Base-by-base conservation (phyloP, 495 filamentous ascomycete genomes). In the Aspergillus nanangensis region DNA sequence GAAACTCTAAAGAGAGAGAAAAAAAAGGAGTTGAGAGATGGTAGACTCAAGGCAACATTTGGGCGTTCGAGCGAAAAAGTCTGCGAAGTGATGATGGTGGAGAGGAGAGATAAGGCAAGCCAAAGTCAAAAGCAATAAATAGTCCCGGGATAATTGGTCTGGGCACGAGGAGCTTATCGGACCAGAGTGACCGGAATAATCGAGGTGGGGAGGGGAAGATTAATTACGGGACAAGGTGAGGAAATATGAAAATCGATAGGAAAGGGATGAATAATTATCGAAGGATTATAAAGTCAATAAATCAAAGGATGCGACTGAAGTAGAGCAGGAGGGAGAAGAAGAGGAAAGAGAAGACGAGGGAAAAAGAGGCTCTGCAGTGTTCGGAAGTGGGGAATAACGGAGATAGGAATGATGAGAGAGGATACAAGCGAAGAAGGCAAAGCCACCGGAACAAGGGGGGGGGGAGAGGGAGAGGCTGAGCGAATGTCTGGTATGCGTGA, bases 281-380 rank as follows among this genome's bases (percentile, higher is more conserved):
- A 27, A 34, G 4, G 38, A 25, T 41, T 36, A 43, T 35, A 42
- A 45, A 48, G 36, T 29, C 13, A 18, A 18, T 17, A 17, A 18
- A 8, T 36, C 10, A 18, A 36, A 36, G 20, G 33, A 36, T 17
- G 33, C n/a, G 20, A 36, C 2, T 39, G 18, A 10, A 23, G 20
- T 20, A 21, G 37, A 39, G 37, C 17, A 38, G 36, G 5, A 15
- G 10, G 3, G 35, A 4, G 14, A 21, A 38, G 36, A 23, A 7
- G 20, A 31, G 15, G 14, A 9, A 17, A 8, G 24, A 31, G 19
- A 19, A 3, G 15, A 32, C 8, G n/a, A 24, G 11, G 14, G 24
- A 32, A 40, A 15, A 34, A 11, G 25, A 29, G 25, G 25, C 25
- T 29, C 25, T 29, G 25, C 25, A 7, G 7, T 29, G 25, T 5